phyloP scores from a whole-genome alignment of 2,329 filamentous ascomycete species.

The Apiospora phragmitis region DNA sequence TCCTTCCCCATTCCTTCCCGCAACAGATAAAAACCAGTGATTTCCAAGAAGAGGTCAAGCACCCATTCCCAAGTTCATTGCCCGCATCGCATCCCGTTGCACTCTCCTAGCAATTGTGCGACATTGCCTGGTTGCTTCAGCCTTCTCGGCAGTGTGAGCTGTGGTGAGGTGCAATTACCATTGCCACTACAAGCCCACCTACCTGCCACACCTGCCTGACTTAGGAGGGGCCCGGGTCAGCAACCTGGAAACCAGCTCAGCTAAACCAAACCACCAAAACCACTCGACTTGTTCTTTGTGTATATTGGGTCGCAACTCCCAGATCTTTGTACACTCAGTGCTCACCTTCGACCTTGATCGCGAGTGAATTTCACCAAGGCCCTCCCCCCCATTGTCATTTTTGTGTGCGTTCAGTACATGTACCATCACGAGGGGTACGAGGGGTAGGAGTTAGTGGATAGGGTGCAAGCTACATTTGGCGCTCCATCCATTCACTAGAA shows the following conservation, averaged over 20 bases:
- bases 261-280: not conserved
- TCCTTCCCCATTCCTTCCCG: not conserved
- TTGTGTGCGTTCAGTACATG: not conserved
- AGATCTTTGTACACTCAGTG: not conserved
- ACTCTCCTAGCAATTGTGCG: not conserved
- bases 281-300: not conserved
- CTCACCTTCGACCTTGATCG: not conserved
- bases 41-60: not conserved
- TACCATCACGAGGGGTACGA: constrained; percentile 6
- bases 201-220: not conserved
- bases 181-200: not conserved
- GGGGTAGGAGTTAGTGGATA: constrained; percentile 4
- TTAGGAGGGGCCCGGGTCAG: not conserved
- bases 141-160: not conserved
- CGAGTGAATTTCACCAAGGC: not conserved
- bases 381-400: not conserved
- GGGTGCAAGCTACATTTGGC: not conserved
- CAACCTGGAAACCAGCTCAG: not conserved
- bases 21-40: not conserved
- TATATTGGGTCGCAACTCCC: not conserved
- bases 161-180: not conserved
- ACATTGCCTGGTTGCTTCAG: not conserved
- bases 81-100: not conserved
- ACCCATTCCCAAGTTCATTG: constrained; percentile 4
- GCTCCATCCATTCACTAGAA: not conserved